Evolutionary conservation across 1,284 basidiomycete genomes (phyloP), one percentile per base, ranked within the genome.

Genomic region (Phaffia rhodozyma): DNA sequence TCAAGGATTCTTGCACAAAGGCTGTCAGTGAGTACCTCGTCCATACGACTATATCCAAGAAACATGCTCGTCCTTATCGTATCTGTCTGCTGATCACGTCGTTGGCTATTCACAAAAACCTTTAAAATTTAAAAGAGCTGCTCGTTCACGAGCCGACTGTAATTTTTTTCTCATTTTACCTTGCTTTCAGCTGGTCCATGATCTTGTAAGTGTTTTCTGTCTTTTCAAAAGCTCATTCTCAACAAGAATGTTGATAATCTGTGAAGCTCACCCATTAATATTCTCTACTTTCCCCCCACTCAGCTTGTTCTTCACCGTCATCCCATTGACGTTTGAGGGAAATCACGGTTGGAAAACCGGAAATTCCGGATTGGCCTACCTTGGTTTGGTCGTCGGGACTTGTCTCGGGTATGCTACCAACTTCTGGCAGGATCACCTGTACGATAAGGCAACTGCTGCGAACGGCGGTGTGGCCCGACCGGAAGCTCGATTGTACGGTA

Each of bases 291-390:
- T 65, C 58, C 52, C 38, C 47, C 25, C 60, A 11, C 16, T 47
- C 25, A n/a, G 60, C 54, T 48, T 23, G 58, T 73, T 74, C 68
- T 69, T 74, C 5, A 62, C 69, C 1, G 73, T 70, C 29, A 73
- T 74, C 53, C 73, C 74, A 27, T 67, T 75, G 60, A 70, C 71
- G 50, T 75, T 74, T 68, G 67, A 70, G 54, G 70, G 70, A 47
- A 72, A 72, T 62, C 72, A 71, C 69, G 70, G 71, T 55, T 75
- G 73, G 72, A 65, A 67, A 48, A 70, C 70, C 47, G 74, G 74
- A 13, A 71, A 71, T 56, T 68, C 65, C n/a, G 74, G 74, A 23
- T 68, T 75, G 4, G 69, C 74, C 38, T 73, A 74, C 69, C 69
- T 74, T 63, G 69, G 71, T 13, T 70, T 72, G 54, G 68, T 70